phyloP scores from a whole-genome alignment of 345 rosid species.

The Syzygium oleosum region DNA sequence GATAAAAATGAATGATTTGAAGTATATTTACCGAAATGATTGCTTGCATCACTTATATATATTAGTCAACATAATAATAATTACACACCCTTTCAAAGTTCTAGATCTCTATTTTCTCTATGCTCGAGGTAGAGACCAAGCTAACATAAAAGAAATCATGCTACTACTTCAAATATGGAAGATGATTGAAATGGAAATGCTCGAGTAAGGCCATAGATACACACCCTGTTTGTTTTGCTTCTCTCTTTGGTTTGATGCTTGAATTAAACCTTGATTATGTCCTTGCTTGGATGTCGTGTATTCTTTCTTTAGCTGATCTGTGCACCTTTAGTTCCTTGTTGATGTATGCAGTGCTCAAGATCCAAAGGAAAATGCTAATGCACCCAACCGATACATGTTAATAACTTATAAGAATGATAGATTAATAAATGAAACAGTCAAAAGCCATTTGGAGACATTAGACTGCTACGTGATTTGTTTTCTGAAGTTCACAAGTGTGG shows the following conservation, averaged over 20 bases:
- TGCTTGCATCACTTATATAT: rapidly evolving
- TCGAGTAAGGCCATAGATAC: not conserved
- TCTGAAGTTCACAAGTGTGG: not conserved
- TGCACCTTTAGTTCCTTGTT: not conserved
- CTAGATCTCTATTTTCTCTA: not conserved
- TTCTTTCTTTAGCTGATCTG: not conserved
- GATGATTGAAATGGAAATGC: not conserved
- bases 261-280: not conserved
- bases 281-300: not conserved
- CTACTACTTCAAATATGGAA: not conserved
- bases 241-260: not conserved
- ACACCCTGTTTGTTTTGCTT: not conserved
- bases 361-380: not conserved
- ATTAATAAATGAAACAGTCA: not conserved
- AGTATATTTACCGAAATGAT: rapidly evolving
- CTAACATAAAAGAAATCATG: not conserved
- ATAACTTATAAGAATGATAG: not conserved
- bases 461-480: not conserved
- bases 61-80: not conserved
- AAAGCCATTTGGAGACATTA: not conserved
- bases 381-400: rapidly evolving
- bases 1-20: not conserved
- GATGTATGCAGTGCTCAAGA: not conserved
- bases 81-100: not conserved
- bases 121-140: not conserved